Evolutionary conservation across 2,329 filamentous ascomycete genomes (phyloP).

Genomic region (Xylaria sp.): DNA sequence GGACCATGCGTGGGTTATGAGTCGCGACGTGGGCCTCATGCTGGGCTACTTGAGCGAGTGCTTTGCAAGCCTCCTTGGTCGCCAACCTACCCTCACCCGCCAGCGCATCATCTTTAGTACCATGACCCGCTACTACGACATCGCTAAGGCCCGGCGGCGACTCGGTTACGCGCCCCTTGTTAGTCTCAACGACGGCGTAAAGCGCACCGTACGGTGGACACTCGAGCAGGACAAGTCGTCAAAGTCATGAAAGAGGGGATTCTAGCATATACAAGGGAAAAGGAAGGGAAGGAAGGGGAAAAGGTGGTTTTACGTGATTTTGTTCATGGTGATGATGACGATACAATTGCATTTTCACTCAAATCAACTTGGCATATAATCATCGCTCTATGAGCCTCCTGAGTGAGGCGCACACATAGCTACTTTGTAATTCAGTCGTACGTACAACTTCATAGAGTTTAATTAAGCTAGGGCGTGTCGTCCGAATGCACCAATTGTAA

Average conservation of each 20-base stretch:
- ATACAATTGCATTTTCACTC: slow-evolving; percentile 17
- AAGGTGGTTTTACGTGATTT: slow-evolving; percentile 15
- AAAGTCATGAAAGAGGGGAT: slow-evolving; percentile 18
- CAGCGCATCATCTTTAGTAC: slow-evolving; percentile 73
- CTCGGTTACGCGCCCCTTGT: slow-evolving; percentile 77
- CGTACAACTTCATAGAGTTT: slow-evolving; percentile 22
- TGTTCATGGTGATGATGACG: slow-evolving; percentile 30
- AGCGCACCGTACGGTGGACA: slow-evolving; percentile 64
- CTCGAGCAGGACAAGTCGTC: slow-evolving; percentile 60
- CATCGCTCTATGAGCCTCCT: slow-evolving; percentile 6
- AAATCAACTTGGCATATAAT: slow-evolving; percentile 16
- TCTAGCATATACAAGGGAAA: background rate
- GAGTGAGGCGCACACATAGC: slow-evolving; percentile 8
- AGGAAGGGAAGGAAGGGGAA: background rate
- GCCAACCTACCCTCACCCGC: slow-evolving; percentile 66
- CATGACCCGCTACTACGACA: slow-evolving; percentile 82
- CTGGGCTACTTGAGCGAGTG: slow-evolving; percentile 66
- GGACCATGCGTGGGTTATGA: slow-evolving; percentile 65
- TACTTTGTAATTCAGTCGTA: slow-evolving; percentile 25
- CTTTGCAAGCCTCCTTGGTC: slow-evolving; percentile 59
- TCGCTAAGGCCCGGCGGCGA: slow-evolving; percentile 76
- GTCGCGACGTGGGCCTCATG: slow-evolving; percentile 61
- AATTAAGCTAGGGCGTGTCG: slow-evolving; percentile 15
- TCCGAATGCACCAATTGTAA: background rate
- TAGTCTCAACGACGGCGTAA: slow-evolving; percentile 71